Evolutionary conservation across 1,284 basidiomycete species (phyloP), one percentile per base, ranked within the genome.

Genomic region (Violaceomyces palustris): DNA sequence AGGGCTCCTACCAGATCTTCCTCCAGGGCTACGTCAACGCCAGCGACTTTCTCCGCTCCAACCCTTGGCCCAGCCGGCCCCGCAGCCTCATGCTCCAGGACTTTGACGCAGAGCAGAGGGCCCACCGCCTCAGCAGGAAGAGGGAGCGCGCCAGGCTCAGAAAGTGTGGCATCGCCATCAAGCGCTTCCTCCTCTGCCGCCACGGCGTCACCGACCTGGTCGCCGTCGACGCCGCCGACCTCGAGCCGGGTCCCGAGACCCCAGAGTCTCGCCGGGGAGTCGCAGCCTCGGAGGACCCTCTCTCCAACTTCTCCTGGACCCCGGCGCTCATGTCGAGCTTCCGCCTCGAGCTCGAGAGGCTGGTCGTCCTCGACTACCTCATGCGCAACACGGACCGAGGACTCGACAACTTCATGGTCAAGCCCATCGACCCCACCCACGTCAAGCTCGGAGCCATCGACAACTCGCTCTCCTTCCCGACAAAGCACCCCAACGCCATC

Each of bases 1-100:
- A 90, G 31, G 90, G 90, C 1, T 88, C 86, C 63, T 85, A 90
- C 80, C 89, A 94, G 67, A 82, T 82, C 44, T 93, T 93, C 74
- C 76, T 92, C 61, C 81, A 86, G 52, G 89, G 89, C 12, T 93
- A 81, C 65, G 80, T 83, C 75, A 90, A 92, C 73, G 87, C 87
- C 0, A 87, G 87, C 4, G 85, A 87, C 46, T 92, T 91, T 60
- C 78, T 94, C 43, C 80, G 85, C 32, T 83, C 82, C 61, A 81
- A 93, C 67, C 88, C 90, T 2, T 89, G 85, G 83, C 90, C 90
- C 2, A 87, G 87, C 7, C 81, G 88, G 25, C 81, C 87, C 4
- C 82, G 88, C 21, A 76, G 82, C 9, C 53, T 61, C 28, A 46
- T 70, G 19, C 61, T 70, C 43, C 50, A 52, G 1, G 87, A 91